phyloP scores from a whole-genome alignment of 139 green algal genomes.

The Chlorella sp. region DNA sequence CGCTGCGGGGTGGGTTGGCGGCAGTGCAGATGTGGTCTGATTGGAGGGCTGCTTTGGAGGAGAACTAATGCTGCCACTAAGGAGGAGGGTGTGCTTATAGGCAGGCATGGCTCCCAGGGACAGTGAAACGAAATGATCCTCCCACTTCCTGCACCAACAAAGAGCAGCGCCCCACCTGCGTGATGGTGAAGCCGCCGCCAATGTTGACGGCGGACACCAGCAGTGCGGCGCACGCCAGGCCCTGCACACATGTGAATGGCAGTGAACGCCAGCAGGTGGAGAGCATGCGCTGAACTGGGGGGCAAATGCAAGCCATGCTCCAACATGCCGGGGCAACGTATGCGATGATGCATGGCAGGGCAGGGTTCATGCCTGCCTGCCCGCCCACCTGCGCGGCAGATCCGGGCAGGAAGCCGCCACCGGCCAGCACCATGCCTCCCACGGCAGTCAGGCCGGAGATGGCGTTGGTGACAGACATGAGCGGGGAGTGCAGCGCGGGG shows the following conservation, averaged over 20 bases:
- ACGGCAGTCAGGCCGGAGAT: conserved; percentile 82
- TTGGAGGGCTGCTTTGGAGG: too few relatives aligned
- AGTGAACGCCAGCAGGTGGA: too few relatives aligned
- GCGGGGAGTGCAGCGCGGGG: conserved; percentile 89
- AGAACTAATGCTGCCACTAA: too few relatives aligned
- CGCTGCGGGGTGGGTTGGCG: conserved; percentile 26
- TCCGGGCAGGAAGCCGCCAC: conserved; percentile 70
- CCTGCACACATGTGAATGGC: conserved; percentile 7
- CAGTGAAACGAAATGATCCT: too few relatives aligned
- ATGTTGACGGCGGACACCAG: conserved; percentile 87
- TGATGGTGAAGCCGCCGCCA: conserved; percentile 91
- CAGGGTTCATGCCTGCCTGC: too few relatives aligned
- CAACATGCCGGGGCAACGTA: too few relatives aligned
- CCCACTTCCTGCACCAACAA: too few relatives aligned
- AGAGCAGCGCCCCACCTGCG: conserved; percentile 42
- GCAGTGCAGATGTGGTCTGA: neutral
- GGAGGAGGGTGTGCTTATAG: too few relatives aligned
- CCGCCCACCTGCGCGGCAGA: conserved; percentile 41
- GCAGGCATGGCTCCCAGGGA: neutral
- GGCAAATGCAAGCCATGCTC: too few relatives aligned
- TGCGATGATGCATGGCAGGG: too few relatives aligned
- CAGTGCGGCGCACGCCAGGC: conserved; percentile 76
- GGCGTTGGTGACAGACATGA: conserved; percentile 96
- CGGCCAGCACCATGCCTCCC: conserved; percentile 83
- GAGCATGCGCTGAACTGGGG: too few relatives aligned